Evolutionary conservation across 2,329 filamentous ascomycete genomes (phyloP).

Genomic region (Amesomyces nigricolor): DNA sequence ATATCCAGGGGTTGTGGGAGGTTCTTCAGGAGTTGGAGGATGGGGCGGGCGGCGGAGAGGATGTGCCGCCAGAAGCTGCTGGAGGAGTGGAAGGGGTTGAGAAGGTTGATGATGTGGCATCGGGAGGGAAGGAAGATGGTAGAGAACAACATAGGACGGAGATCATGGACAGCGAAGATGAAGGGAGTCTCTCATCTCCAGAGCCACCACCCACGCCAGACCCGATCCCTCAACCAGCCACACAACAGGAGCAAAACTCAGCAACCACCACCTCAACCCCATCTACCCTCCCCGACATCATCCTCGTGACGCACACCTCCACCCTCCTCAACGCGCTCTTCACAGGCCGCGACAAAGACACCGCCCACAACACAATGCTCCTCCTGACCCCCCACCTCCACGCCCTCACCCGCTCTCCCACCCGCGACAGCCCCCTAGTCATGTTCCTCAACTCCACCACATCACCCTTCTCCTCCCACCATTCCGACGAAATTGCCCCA

Average conservation of each 20-base stretch:
- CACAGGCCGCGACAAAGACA: slow-evolving; percentile 39
- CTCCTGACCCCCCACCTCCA: slow-evolving; percentile 44
- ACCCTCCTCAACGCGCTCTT: slow-evolving; percentile 48
- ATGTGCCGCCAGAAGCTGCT: neutral
- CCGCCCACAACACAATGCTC: slow-evolving; percentile 45
- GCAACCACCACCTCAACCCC: slow-evolving; percentile 1
- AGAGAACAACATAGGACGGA: slow-evolving; percentile 21
- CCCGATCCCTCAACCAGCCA: neutral
- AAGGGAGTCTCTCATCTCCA: slow-evolving; percentile 29
- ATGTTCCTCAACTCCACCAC: slow-evolving; percentile 51
- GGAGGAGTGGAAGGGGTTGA: neutral
- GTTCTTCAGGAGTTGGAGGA: slow-evolving; percentile 47
- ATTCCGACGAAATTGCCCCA: neutral
- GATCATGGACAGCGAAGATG: slow-evolving; percentile 39
- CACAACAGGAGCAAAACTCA: neutral
- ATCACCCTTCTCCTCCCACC: slow-evolving; percentile 12
- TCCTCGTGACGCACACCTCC: slow-evolving; percentile 52
- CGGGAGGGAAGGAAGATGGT: neutral
- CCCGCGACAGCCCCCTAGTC: slow-evolving; percentile 41
- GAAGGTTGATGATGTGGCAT: neutral
- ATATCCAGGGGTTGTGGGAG: slow-evolving; percentile 53
- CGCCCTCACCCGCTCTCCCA: slow-evolving; percentile 37
- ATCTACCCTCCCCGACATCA: slow-evolving; percentile 36
- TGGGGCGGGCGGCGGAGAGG: neutral
- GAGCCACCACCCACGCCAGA: neutral